Base-by-base conservation (phyloP, 2,329 filamentous ascomycete species). In the Exophiala sp. region DNA sequence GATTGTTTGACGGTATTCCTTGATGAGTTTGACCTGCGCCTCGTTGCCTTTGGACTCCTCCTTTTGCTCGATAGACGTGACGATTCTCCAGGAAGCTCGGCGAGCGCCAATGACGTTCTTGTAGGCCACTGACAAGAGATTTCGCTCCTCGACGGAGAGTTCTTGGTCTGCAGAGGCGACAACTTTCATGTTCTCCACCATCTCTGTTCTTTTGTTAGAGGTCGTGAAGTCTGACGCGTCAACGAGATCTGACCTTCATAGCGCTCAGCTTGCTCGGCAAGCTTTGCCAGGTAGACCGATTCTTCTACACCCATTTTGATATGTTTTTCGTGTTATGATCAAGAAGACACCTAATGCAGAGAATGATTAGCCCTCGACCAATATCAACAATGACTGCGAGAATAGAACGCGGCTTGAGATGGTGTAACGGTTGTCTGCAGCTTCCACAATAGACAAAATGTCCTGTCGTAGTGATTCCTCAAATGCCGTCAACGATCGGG, bases 121-220 rank as follows among this genome's bases (percentile, higher is more conserved):
- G 86, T 96, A 96, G 76, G 91, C 91, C 72, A 96, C 91, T 58
- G 91, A 96, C 60, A 96, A 85, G 63, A 96, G 89, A 80, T 96
- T 96, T 74, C 91, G 89, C 84, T 96, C 91, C 79, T 96, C 92
- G 65, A 96, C 91, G 63, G 86, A 87, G 67, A 91, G 82, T 70
- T 91, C 87, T 69, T 79, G 85, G 72, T 89, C 84, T 73, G 92
- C 89, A 65, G 88, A 91, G 69, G 92, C 92, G 70, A 96, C 92
- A 66, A 89, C 86, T 86, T 96, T 97, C 92, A 97, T 97, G 85
- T 96, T 96, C 83, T 96, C 91, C 66, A 97, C 92, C 92, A 97
- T 96, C 80, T 96, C 92, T 96, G 76, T 34, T 32, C 36, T 53
- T 47, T 38, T 43, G 57, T 65, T 57, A 65, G 62, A 61, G 58